Base-by-base conservation (phyloP, 2,329 filamentous ascomycete genomes). In the Emergomyces pasteurianus region DNA sequence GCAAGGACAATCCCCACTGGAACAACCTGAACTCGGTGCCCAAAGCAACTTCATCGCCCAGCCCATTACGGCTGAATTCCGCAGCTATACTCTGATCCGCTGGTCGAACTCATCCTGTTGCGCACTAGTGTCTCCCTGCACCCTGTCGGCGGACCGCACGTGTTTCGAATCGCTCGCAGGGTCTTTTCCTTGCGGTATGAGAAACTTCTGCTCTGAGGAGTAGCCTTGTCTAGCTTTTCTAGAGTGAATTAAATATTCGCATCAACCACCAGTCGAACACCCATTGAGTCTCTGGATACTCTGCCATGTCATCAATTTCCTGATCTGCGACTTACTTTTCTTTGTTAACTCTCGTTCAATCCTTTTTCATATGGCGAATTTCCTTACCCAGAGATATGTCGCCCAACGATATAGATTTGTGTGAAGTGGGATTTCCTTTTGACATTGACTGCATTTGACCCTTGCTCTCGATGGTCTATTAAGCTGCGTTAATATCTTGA, bases 361-460 rank as follows among this genome's bases (percentile, higher is more conserved):
- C 70, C 67, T 63, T 69, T 72, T 72, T 71, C 71, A 65, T 71
- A 76, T 75, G 74, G 74, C 74, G 73, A 70, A 71, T 69, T 69
- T 69, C 69, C 67, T 71, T 68, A 69, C 70, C 63, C 70, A 72
- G 68, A 76, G 74, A 76, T 72, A 76, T 77, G 74, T 71, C 69
- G 70, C 73, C 74, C 71, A 72, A 73, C 68, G 72, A 71, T 74
- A 71, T 71, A 69, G 71, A 68, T 70, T 72, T 74, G 69, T 72
- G 71, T 75, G 73, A 74, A 75, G 67, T 69, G 71, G 72, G 69
- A 71, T 73, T 68, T 70, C 68, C 68, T 70, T 74, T 69, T 70
- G 70, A 72, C 69, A 65, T 71, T 64, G 64, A 69, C 69, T 72
- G 66, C 60, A 68, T 70, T 70, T 67, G 69, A 70, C 68, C 66